A percentile compares a stretch with the other conserved stretches of the same genome.
Conservation (phyloP, 305 asterid genomes). For the Plantago rigida region DNA sequence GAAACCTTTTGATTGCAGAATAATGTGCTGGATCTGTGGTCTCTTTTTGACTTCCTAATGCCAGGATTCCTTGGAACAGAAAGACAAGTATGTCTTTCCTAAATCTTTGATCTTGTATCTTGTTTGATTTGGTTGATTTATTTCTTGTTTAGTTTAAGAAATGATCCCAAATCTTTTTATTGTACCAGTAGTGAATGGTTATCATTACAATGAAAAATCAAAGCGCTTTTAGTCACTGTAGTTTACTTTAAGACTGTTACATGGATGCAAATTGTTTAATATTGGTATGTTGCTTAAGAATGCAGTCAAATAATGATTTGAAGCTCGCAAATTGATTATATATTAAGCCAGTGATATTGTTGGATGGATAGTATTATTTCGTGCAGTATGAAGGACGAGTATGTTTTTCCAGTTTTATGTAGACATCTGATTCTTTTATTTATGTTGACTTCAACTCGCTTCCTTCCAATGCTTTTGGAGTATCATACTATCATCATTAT, state of each 20-base stretch:
- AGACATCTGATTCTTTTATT: not conserved
- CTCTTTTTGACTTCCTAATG: slow-evolving; percentile 98
- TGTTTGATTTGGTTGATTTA: slow-evolving; percentile 5
- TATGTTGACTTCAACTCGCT: not conserved
- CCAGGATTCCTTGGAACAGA: slow-evolving; percentile 99
- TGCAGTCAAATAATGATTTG: not conserved
- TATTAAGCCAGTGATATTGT: too few species aligned
- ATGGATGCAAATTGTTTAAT: too few species aligned
- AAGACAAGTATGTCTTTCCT: slow-evolving; percentile 69
- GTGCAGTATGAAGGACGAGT: too few species aligned
- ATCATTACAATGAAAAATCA: not conserved
- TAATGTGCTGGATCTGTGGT: slow-evolving; percentile 95
- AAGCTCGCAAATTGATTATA: not conserved
- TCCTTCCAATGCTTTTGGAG: not conserved
- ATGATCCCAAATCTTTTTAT: not conserved
- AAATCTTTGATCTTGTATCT: slow-evolving; percentile 14
- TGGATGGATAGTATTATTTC: too few species aligned
- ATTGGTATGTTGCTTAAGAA: not conserved
- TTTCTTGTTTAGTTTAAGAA: not conserved
- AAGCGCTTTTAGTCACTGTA: not conserved
- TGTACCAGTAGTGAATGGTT: not conserved
- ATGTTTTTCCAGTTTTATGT: not conserved
- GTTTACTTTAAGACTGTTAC: too few species aligned
- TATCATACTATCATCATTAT: not conserved
- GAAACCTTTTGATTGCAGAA: slow-evolving; percentile 60